phyloP scores from a whole-genome alignment of 208 protist genomes.

The Naegleria gruberi region DNA sequence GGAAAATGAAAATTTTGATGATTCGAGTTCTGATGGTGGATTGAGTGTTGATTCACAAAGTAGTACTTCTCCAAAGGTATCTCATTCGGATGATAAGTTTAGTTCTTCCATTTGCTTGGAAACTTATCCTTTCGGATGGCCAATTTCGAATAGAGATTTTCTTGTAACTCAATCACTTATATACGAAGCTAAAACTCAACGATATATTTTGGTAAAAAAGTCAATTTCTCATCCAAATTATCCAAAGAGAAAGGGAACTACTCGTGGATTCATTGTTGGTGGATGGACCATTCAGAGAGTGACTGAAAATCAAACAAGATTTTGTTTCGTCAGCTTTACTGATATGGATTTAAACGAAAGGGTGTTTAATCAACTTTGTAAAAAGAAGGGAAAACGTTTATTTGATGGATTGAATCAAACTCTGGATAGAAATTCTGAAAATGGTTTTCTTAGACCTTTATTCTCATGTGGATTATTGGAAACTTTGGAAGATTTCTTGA shows the following conservation, averaged over 20 bases:
- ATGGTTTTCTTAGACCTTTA: not conserved
- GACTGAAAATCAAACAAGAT: not conserved
- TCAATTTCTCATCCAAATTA: not conserved
- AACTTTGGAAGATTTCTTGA: not conserved
- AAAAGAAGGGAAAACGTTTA: not conserved
- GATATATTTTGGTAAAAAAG: not conserved
- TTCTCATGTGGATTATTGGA: not conserved
- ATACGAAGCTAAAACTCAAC: not conserved
- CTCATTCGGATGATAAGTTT: not conserved
- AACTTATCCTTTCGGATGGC: not conserved
- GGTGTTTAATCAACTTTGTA: not conserved
- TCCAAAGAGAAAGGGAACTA: not conserved
- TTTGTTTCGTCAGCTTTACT: not conserved
- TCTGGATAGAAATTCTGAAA: not conserved
- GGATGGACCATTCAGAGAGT: not conserved
- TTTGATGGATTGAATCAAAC: not conserved
- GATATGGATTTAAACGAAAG: not conserved
- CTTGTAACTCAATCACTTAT: not conserved
- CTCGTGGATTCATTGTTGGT: not conserved
- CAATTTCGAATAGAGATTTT: slow-evolving; percentile 8
- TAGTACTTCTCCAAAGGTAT: not conserved
- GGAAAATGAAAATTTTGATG: no score
- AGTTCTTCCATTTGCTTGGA: not conserved
- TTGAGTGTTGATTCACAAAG: not conserved
- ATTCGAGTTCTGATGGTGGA: no score